Conservation (phyloP, 306 rosid species). For the Cucumis melo region DNA sequence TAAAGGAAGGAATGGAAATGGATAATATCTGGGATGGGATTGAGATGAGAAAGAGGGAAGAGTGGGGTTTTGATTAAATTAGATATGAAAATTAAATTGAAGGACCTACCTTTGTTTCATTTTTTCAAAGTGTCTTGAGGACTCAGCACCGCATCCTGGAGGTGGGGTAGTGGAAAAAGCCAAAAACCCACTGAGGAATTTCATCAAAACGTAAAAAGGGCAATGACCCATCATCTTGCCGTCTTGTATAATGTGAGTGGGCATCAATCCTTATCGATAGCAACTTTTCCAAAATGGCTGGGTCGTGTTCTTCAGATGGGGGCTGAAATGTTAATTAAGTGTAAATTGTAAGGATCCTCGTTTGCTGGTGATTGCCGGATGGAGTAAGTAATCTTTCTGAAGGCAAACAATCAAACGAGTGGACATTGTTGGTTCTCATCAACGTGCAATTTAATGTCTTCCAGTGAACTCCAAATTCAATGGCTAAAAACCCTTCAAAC, state of each 20-base stretch:
- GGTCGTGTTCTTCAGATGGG: neutral
- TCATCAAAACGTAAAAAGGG: neutral
- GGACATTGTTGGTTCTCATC: neutral
- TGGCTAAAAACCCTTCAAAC: neutral
- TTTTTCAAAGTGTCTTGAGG: neutral
- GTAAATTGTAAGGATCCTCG: neutral
- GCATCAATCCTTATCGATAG: neutral
- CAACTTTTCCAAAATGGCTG: neutral
- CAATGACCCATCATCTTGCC: neutral
- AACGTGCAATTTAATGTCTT: constrained; percentile 1
- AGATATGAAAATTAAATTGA: neutral
- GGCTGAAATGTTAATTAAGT: neutral
- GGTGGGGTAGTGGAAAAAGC: neutral
- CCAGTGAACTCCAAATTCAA: neutral
- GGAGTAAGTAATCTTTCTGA: neutral
- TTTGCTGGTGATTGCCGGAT: constrained; percentile 1
- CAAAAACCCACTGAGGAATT: neutral
- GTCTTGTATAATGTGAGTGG: neutral
- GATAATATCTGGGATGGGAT: neutral
- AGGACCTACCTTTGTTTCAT: neutral
- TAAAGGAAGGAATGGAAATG: too few relatives aligned
- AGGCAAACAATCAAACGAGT: neutral
- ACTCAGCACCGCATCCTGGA: neutral
- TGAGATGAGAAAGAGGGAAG: neutral
- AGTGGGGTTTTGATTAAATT: neutral